Percentiles rank a stretch among this genome's conserved stretches.
Conservation (phyloP, 768 basidiomycete genomes). For the Kwoniella heveanensis region DNA sequence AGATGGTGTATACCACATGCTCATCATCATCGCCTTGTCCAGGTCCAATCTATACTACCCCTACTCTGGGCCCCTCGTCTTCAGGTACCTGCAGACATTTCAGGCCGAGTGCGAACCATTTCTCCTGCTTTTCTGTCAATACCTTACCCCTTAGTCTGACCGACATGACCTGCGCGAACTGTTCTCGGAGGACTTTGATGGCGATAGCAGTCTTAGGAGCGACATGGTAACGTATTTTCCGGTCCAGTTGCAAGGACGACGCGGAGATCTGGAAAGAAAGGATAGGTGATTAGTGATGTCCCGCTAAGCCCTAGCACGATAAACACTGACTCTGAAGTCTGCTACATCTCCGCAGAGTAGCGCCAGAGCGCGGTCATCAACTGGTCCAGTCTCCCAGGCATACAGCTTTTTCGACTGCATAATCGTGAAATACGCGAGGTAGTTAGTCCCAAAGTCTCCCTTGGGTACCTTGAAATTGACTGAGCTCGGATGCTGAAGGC, state of each 20-base stretch:
- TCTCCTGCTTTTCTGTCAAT: conserved; percentile 64
- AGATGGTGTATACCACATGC: too few species aligned
- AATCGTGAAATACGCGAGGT: conserved; percentile 82
- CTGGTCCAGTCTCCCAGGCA: conserved; percentile 85
- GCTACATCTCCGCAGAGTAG: conserved; percentile 80
- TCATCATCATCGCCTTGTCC: background rate
- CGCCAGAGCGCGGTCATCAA: conserved; percentile 77
- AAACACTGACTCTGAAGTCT: conserved; percentile 72
- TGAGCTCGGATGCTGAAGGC: conserved; percentile 73
- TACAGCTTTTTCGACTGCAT: conserved; percentile 84
- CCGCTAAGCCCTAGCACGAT: background rate
- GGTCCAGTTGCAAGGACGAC: conserved; percentile 73
- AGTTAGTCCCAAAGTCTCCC: conserved; percentile 70
- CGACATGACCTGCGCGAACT: conserved; percentile 63
- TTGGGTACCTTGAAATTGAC: conserved; percentile 77
- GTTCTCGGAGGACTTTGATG: conserved; percentile 73
- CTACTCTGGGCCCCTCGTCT: conserved; percentile 22
- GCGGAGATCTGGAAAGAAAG: conserved; percentile 65
- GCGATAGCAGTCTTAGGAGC: conserved; percentile 74
- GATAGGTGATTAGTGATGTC: conserved; percentile 11
- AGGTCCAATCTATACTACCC: conserved; percentile 10
- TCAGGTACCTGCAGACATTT: conserved; percentile 46
- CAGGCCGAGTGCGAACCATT: conserved; percentile 75
- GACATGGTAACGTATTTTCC: conserved; percentile 75
- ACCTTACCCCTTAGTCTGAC: conserved; percentile 68